Base-by-base conservation (phyloP, 2,329 filamentous ascomycete genomes). In the Fusarium poae region DNA sequence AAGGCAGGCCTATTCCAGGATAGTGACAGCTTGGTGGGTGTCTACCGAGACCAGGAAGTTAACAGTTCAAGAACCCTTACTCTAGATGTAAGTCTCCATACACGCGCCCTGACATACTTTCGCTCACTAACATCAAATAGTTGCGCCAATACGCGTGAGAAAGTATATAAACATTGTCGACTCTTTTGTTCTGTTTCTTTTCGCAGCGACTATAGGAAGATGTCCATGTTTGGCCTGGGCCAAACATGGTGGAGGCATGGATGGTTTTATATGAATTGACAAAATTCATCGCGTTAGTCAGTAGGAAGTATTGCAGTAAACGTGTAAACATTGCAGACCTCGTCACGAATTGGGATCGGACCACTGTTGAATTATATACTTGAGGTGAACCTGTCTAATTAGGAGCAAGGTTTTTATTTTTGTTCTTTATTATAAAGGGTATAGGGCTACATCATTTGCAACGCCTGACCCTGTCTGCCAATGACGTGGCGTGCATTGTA, bases 1-100 rank as follows among this genome's bases (percentile, higher is more conserved):
- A 99, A 99, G 86, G 92, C 94, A 0, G 94, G 94, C 2, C 84
- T 99, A 58, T 99, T 98, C 82, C 94, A 99, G 81, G 92, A 97
- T 79, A 97, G 93, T 76, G 94, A 99, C 84, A 97, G 94, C 65
- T 80, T 99, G 73, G 94, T 99, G 6, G 96, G 96, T 52, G 94
- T 99, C 13, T 98, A 97, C 83, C 87, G 96, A 71, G 97, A 99
- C 77, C 96, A 99, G 82, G 89, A 91, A 58, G 92, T 93, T 60
- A 99, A 98, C 81, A 97, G 91, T 75, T 97, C 92, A 73, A 92
- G 93, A 81, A 92, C 93, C 37, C 82, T 99, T 81, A 98, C 94
- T 60, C 83, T 99, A 74, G 96, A 99, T 90, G 94, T 98, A 83
- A 95, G 95, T 84, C 27, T 9, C 16, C 30, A 39, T 27, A 21